These are phyloP conservation scores for Jacaranda mimosifolia DNA, from an alignment of 257 asterid species.

Conservation along the genomic window DNA sequence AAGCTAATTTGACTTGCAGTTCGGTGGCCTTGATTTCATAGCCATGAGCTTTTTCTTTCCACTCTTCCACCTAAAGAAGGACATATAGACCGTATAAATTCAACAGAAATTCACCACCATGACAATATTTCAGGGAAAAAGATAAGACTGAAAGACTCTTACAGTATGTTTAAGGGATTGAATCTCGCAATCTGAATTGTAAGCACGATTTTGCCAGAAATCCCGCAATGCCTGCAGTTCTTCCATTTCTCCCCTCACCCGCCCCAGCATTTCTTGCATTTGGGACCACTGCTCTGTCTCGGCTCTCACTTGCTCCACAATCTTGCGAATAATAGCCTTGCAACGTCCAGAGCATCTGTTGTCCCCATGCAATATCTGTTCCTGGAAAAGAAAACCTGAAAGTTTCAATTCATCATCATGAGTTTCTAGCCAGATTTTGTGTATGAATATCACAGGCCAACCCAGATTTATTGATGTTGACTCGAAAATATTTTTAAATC, in stretches of 20 bases:
- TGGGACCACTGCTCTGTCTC: constrained; percentile 82
- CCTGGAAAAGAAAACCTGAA: constrained; percentile 38
- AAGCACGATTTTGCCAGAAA: constrained; percentile 64
- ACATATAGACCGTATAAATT: not conserved
- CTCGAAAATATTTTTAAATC: not conserved
- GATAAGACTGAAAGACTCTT: constrained; percentile 28
- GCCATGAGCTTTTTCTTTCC: constrained; percentile 57
- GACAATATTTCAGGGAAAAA: too few species aligned
- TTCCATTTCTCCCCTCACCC: constrained; percentile 67
- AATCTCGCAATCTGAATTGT: constrained; percentile 47
- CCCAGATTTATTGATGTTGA: not conserved
- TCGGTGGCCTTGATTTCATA: constrained; percentile 52
- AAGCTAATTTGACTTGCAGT: constrained; percentile 44
- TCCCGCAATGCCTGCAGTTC: constrained; percentile 60
- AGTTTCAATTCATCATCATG: too few species aligned
- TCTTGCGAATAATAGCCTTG: constrained; percentile 53
- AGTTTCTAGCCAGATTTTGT: too few species aligned
- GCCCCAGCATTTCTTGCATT: constrained; percentile 72
- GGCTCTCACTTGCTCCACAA: constrained; percentile 69
- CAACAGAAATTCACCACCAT: too few species aligned
- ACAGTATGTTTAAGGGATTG: constrained; percentile 52
- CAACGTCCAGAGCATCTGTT: constrained; percentile 66
- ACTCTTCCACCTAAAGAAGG: constrained; percentile 56
- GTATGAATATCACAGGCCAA: too few species aligned
- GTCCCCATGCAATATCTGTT: constrained; percentile 43